Evolutionary conservation across 495 filamentous ascomycete genomes (phyloP), one percentile per base, ranked within the genome.

Genomic region (Bryoglossum gracile): DNA sequence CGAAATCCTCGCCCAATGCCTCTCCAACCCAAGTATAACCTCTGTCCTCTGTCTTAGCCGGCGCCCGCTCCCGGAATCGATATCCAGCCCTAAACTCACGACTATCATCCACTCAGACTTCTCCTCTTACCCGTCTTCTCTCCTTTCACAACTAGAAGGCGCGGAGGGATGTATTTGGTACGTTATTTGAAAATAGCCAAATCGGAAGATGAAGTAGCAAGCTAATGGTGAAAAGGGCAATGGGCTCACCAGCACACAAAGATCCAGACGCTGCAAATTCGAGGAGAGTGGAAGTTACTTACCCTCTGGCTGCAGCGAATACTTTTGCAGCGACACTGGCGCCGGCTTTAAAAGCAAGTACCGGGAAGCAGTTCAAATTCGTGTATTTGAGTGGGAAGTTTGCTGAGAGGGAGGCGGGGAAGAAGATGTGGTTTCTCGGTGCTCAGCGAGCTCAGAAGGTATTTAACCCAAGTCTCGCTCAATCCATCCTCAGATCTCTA

Each of bases 141-240:
- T 57, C 1, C 39, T 62, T 6, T 13, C 50, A 14, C 32, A 36
- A 22, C 46, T 59, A 32, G 48, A 55, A 18, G 53, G 55, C 14
- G 59, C 59, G 17, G 53, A 45, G 9, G 53, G 23, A 17, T 59
- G 55, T 50, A 56, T 62, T 10, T 62, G 59, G 59, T 59, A 57
- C 2, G 53, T 39, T 19, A 5, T 10, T 17, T 30, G 13, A 18
- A 37, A 18, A 18, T 14, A 8, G 10, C 34, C 26, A 16, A 22
- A 34, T 13, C 9, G 34, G 26, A 21, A 38, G 38, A 32, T 48
- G 21, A 48, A 14, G 21, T 22, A 22, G 1, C 21, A 22, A 8
- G n/a, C n/a, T n/a, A n/a, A n/a, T n/a, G n/a, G n/a, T n/a, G n/a
- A n/a, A 19, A n/a, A 62, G 55, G 56, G 38, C 52, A 0, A 56